These are phyloP conservation scores for Monosporozyma solicola DNA, from an alignment of 805 yeast species.

Conservation along the genomic window DNA sequence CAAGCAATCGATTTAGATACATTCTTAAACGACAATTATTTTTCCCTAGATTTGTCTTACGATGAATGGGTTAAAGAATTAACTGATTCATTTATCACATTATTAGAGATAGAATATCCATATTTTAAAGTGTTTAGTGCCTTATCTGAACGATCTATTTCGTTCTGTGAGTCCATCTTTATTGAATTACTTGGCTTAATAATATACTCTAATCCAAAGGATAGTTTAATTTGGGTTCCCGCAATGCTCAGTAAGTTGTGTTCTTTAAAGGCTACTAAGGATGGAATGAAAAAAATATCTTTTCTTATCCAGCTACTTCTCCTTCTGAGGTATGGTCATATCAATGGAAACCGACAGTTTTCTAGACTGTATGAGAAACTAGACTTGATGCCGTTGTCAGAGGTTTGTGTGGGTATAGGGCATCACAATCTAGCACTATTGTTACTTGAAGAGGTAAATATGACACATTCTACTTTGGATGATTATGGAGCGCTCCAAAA, in stretches of 20 bases:
- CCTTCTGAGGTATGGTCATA: conserved; percentile 21
- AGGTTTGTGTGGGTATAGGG: conserved; percentile 11
- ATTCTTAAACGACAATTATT: background rate
- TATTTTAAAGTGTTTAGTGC: background rate
- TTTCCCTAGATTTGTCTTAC: background rate
- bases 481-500: conserved; percentile 13
- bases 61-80: conserved; percentile 7
- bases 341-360: conserved; percentile 11
- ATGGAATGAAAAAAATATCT: conserved; percentile 7
- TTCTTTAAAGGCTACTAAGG: conserved; percentile 2
- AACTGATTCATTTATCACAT: background rate
- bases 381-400: conserved; percentile 8
- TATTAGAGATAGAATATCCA: background rate
- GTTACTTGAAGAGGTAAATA: conserved; percentile 29
- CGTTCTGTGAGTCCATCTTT: conserved; percentile 1
- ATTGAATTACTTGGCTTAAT: background rate
- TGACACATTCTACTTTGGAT: conserved; percentile 1
- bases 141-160: conserved; percentile 4
- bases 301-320: conserved; percentile 20
- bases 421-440: conserved; percentile 27
- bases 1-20: background rate
- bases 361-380: conserved; percentile 15
- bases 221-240: background rate
- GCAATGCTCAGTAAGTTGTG: background rate
- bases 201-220: background rate